Conservation (phyloP, 768 basidiomycete genomes). For the Amanita muscaria region DNA sequence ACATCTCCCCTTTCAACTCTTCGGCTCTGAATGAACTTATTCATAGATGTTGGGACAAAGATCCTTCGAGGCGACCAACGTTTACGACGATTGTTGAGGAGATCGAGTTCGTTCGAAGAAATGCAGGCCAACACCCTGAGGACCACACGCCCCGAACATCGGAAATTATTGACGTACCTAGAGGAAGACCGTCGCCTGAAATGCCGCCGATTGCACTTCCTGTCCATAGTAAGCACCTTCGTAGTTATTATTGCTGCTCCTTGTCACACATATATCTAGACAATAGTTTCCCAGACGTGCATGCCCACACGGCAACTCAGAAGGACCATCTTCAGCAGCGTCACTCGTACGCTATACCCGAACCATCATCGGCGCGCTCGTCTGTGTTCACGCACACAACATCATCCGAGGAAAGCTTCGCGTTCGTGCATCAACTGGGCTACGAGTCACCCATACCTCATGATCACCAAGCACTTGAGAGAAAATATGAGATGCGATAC, state of each 20-base stretch:
- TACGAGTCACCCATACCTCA: constrained; percentile 36
- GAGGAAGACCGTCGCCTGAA: constrained; percentile 22
- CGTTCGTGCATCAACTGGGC: constrained; percentile 18
- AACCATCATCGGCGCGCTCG: constrained; percentile 18
- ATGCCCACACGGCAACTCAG: neutral
- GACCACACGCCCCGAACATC: neutral
- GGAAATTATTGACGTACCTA: constrained; percentile 11
- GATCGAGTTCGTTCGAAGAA: constrained; percentile 37
- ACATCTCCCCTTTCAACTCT: constrained; percentile 28
- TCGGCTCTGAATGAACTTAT: constrained; percentile 17
- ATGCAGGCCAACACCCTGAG: constrained; percentile 24
- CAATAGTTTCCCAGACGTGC: too few relatives aligned
- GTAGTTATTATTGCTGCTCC: too few relatives aligned
- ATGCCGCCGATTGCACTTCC: constrained; percentile 20
- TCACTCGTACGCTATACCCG: constrained; percentile 1
- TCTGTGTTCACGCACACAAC: constrained; percentile 21
- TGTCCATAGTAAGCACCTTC: too few relatives aligned
- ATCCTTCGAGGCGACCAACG: constrained; percentile 41
- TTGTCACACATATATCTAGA: too few relatives aligned
- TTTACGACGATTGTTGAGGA: constrained; percentile 44
- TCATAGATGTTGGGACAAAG: constrained; percentile 36
- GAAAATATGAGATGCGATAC: constrained; percentile 58
- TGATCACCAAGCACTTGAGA: constrained; percentile 31
- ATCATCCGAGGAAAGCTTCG: constrained; percentile 16
- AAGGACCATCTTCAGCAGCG: constrained; percentile 2